Evolutionary conservation across 306 rosid species (phyloP).

Genomic region (Gleditsia sinensis): DNA sequence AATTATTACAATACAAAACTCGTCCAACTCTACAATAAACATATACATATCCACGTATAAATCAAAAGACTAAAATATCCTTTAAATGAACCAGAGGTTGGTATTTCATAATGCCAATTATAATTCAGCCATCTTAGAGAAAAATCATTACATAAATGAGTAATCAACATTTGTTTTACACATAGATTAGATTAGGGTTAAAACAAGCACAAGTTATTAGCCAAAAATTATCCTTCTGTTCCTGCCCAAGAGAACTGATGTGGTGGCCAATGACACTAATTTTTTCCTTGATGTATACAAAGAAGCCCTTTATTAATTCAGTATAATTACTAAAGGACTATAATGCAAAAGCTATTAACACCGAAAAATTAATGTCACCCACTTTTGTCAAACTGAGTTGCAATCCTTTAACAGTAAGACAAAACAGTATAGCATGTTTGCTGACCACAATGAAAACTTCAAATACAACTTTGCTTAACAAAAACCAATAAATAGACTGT

Average conservation of each 20-base stretch:
- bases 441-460: constrained; percentile 20
- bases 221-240: constrained; percentile 13
- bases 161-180: background rate
- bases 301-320: constrained; percentile 7
- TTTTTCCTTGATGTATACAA: background rate
- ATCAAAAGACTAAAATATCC: constrained; percentile 24
- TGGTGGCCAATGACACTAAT: background rate
- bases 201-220: constrained; percentile 14
- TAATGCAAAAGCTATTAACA: background rate
- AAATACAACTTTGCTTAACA: constrained; percentile 12
- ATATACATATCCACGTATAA: background rate
- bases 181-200: constrained; percentile 5
- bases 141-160: constrained; percentile 2
- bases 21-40: constrained; percentile 4
- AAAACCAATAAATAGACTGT: constrained; percentile 14
- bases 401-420: background rate
- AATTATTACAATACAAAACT: background rate
- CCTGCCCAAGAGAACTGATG: constrained; percentile 5
- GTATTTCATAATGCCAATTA: constrained; percentile 5
- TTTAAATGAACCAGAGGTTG: constrained; percentile 6
- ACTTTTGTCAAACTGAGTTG: constrained; percentile 23
- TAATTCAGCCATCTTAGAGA: constrained; percentile 15
- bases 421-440: constrained; percentile 14
- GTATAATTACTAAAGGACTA: background rate
- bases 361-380: constrained; percentile 8